phyloP scores from a whole-genome alignment of 2,329 filamentous ascomycete species.

The Verticillium klebahnii region DNA sequence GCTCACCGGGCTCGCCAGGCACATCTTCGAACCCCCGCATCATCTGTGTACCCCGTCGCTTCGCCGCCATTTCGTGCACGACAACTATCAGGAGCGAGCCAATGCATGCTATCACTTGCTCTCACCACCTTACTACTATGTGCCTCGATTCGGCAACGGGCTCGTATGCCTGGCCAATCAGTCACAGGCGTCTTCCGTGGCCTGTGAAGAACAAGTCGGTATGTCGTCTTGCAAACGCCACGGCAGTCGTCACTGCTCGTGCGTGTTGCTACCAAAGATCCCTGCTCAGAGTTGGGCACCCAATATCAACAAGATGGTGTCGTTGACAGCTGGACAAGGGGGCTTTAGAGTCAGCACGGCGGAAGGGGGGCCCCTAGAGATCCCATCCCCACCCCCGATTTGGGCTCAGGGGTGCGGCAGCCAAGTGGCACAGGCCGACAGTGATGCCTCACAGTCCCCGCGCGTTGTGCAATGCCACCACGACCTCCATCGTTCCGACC shows the following conservation, averaged over 20 bases:
- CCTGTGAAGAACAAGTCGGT: not conserved
- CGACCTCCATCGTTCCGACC: not conserved
- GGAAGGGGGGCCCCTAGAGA: not conserved
- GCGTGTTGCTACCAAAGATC: not conserved
- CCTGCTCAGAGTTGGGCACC: not conserved
- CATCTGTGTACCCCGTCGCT: conserved; percentile 1
- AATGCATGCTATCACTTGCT: not conserved
- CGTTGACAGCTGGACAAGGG: not conserved
- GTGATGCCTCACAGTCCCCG: not conserved
- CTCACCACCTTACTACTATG: not conserved
- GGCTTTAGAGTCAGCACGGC: not conserved
- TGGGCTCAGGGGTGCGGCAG: not conserved
- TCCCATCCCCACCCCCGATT: not conserved
- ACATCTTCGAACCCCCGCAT: conserved; percentile 1
- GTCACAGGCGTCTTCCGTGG: not conserved
- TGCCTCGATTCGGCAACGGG: not conserved
- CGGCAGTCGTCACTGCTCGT: not conserved
- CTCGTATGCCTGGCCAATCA: not conserved
- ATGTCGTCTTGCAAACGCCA: not conserved
- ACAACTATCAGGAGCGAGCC: not conserved
- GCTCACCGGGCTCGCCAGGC: conserved; percentile 2
- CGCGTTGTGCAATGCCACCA: not conserved
- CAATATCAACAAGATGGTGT: not conserved
- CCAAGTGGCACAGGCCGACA: not conserved
- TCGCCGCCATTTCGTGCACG: not conserved